Evolutionary conservation across 2,329 filamentous ascomycete genomes (phyloP).

Genomic region (Microcyclospora pomicola): DNA sequence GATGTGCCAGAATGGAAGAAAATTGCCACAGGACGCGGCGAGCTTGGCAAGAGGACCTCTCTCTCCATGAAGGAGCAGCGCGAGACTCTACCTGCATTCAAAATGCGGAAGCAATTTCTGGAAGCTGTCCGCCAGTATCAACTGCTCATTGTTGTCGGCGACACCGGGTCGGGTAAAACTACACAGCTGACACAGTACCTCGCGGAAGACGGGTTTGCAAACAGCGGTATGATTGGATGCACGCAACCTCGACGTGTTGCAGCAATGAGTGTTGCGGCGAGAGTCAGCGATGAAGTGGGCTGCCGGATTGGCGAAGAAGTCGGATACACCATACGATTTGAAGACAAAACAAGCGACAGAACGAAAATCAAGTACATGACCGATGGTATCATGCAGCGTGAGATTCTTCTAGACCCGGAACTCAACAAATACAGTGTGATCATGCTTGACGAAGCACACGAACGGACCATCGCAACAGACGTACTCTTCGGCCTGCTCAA

Average conservation of each 20-base stretch:
- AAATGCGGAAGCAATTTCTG: slow-evolving; percentile 75
- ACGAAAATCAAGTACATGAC: slow-evolving; percentile 99
- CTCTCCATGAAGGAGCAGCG: slow-evolving; percentile 93
- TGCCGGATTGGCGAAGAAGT: slow-evolving; percentile 84
- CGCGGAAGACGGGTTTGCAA: slow-evolving; percentile 79
- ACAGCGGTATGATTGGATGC: slow-evolving; percentile 81
- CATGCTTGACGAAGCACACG: slow-evolving; percentile 97
- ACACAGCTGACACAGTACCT: slow-evolving; percentile 93
- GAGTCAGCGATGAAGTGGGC: slow-evolving; percentile 90
- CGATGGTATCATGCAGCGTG: slow-evolving; percentile 92
- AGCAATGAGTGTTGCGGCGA: slow-evolving; percentile 93
- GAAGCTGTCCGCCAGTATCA: slow-evolving; percentile 80
- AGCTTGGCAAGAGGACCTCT: slow-evolving; percentile 72
- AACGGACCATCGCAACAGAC: slow-evolving; percentile 90
- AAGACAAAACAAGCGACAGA: slow-evolving; percentile 74
- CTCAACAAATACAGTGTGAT: slow-evolving; percentile 85
- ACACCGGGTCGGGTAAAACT: slow-evolving; percentile 94
- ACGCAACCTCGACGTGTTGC: slow-evolving; percentile 95
- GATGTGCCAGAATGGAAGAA: slow-evolving; percentile 86
- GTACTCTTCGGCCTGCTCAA: slow-evolving; percentile 89
- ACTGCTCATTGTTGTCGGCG: slow-evolving; percentile 87
- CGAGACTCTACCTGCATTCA: slow-evolving; percentile 76
- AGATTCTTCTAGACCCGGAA: slow-evolving; percentile 84
- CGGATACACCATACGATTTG: slow-evolving; percentile 94
- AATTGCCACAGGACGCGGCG: slow-evolving; percentile 58